Evolutionary conservation across 106 monocot species (phyloP), one percentile per base, ranked within the genome.

Genomic region (Acanthochlamys bracteata): DNA sequence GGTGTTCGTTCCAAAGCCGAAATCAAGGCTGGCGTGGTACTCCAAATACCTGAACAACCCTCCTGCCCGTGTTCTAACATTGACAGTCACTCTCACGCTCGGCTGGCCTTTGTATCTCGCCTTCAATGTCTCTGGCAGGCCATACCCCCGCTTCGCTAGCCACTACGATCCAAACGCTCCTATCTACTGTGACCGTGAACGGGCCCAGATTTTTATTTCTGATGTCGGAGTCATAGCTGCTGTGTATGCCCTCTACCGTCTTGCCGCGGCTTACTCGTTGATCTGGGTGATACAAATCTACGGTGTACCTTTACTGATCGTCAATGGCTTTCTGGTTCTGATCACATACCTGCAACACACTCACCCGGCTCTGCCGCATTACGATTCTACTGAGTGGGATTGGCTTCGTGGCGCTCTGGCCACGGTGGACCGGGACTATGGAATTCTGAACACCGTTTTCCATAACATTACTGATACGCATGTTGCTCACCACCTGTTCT

Each of bases 281-380:
- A 46, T 54, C 33, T 81, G 75, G 69, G 66, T 84, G 17, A 39
- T 84, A 24, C 10, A 56, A 25, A 49, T 84, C 24, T 89, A 89
- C 76, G 81, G 57, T 33, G 70, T 76, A 24, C 82, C 82, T 7
- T 65, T 78, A 46, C 60, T 86, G 54, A 59, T 86, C 39, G 76
- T 68, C 23, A 86, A 82, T 53, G 77, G 55, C 2, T 86, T 82
- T 65, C 55, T 86, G 40, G 85, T 86, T 19, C 58, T 72, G 24
- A 83, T 88, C 75, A 84, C 84, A 11, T 88, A 66, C 66, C 72
- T 89, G 55, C 89, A 89, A 76, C 89, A 89, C 78, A 89, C 89
- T 22, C 89, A 89, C 75, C 84, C 78, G 9, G 59, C 81, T 6
- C 66, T 89, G 55, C 88, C 88, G 1, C 88, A 89, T 73, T 89